phyloP scores from a whole-genome alignment of 1,139 yeast genomes.

The Casaregolazyma suthepensis region DNA sequence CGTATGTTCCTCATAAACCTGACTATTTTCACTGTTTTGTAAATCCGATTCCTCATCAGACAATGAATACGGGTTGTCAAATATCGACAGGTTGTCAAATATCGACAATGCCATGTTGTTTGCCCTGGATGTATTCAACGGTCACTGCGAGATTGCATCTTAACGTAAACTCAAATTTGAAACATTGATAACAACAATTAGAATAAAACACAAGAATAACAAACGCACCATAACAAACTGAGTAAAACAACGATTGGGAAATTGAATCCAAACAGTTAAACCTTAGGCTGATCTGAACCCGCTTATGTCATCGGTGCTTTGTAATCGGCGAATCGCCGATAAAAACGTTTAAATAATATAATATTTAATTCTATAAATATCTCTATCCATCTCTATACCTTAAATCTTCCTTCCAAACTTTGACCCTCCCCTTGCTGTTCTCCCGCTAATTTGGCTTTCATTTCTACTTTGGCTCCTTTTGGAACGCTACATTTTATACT shows the following conservation, averaged over 20 bases:
- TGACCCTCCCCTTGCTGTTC: background rate
- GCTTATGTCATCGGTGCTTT: too few relatives aligned
- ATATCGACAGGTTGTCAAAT: background rate
- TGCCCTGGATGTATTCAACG: too few relatives aligned
- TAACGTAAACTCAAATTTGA: background rate
- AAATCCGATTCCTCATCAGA: background rate
- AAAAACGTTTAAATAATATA: background rate
- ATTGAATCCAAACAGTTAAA: background rate
- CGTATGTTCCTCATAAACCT: background rate
- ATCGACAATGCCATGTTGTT: background rate
- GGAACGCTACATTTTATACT: background rate
- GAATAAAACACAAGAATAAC: too few relatives aligned
- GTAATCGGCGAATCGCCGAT: background rate
- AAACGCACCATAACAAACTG: background rate
- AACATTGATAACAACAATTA: background rate
- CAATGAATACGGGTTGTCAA: background rate
- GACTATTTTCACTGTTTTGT: background rate
- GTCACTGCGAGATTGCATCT: background rate
- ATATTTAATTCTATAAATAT: background rate
- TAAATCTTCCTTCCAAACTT: background rate
- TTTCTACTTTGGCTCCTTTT: background rate
- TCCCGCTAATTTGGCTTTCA: background rate
- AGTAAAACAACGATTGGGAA: background rate
- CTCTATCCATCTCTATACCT: background rate
- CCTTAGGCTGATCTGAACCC: too few relatives aligned